Evolutionary conservation across 2,329 filamentous ascomycete species (phyloP), one percentile per base, ranked within the genome.

Genomic region (Graphium sp.): DNA sequence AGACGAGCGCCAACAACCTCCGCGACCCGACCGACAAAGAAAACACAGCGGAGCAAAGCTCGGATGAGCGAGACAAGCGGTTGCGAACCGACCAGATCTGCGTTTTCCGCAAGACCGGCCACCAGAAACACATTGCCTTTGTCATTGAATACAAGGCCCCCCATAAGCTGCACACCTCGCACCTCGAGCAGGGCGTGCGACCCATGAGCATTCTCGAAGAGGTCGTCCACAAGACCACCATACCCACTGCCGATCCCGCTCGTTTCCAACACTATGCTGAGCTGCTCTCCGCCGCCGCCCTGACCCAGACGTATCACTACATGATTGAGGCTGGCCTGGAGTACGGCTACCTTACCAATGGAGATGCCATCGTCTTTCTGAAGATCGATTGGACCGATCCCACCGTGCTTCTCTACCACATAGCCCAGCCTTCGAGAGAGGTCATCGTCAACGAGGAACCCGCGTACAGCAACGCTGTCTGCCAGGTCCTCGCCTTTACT

Each of bases 301-400:
- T 66, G 21, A 56, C 55, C 5, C 53, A 66, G 41, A 53, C 48
- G 1, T 66, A 57, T 37, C 49, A 58, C 22, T 64, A 64, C 40
- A 66, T 66, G 50, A 50, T 66, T 10, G 38, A 55, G 28, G 43
- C 41, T 12, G 53, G 61, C 0, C 43, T 60, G 5, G 47, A 55
- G 32, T 59, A 57, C 34, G 49, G 58, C 9, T 43, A 49, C 17
- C 31, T 62, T 11, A 52, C 45, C 11, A 61, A 52, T 1, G 52
- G 55, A 18, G 51, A 62, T 39, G 46, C 49, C 2, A 50, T 52
- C 29, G 48, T 60, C 18, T 62, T 60, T 33, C 46, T 63, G 15
- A 49, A 45, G 24, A 34, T 58, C 7, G 35, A 48, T 30, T 46
- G 36, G 41, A 9, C 29, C 2, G 22, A 47, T 15, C 41, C 43